Evolutionary conservation across 768 basidiomycete genomes (phyloP), one percentile per base, ranked within the genome.

Genomic region (Russula dissimulans): DNA sequence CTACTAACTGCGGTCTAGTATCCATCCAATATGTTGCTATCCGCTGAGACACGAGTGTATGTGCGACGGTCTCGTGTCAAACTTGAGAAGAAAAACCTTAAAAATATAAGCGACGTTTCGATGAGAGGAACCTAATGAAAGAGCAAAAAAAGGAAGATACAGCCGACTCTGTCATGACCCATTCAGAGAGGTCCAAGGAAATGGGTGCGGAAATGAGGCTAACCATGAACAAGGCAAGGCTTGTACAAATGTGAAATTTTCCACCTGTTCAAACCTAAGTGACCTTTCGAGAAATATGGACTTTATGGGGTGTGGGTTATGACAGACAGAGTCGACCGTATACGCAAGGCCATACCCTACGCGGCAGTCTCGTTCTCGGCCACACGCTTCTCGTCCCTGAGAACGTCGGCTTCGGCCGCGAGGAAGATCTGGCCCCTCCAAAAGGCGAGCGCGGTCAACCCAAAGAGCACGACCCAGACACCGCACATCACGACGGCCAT

Each of bases 391-490:
- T 63, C 45, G 61, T 79, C 78, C 47, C 73, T 72, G 49, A 79
- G 63, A 32, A 78, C 77, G 44, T 78, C 78, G 60, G 74, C 75
- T 38, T 71, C 69, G 22, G 72, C 70, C 8, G 76, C 75, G 39
- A 71, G 69, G 67, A 79, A 78, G 11, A 80, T 79, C 54, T 71
- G 68, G 36, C 78, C 78, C 56, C 74, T 72, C 66, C 66, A 71
- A 65, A 79, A 77, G 5, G 77, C 78, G 41, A 74, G 43, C 26
- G 69, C 57, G 1, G 78, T 79, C 60, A 79, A 68, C 46, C 70
- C 64, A 66, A 78, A 74, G 43, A 80, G 70, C 26, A 79, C 67
- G 32, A 67, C 59, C 78, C 78, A 78, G 10, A 71, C 73, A 14
- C 69, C 18, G 57, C 69, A 71, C 72, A 80, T 76, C 55, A 73